Evolutionary conservation across 352 stramenopile genomes (phyloP).

Genomic region (Phytophthora tentaculata): DNA sequence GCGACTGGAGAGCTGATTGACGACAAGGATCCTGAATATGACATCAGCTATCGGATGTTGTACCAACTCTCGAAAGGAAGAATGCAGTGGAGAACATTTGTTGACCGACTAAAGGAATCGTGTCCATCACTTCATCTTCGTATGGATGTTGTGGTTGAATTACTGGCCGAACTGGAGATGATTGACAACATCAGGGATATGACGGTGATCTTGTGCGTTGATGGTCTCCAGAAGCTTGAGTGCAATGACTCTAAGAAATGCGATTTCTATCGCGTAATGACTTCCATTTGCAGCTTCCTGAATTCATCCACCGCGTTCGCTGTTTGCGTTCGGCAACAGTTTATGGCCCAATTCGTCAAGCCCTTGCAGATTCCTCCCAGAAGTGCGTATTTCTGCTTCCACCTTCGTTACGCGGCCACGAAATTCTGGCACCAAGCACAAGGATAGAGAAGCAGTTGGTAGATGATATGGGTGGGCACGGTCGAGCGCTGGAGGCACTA

Average conservation of each 20-base stretch:
- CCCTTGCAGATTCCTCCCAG: too few species aligned
- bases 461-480: too few species aligned
- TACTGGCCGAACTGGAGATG: conserved; percentile 5
- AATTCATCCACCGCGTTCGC: conserved; percentile 3
- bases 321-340: not conserved
- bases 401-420: too few species aligned
- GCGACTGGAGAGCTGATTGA: not conserved
- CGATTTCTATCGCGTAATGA: conserved; percentile 12
- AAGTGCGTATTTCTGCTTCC: too few species aligned
- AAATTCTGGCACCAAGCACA: too few species aligned
- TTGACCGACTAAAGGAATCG: not conserved
- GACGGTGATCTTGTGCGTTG: conserved; percentile 41
- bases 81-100: not conserved
- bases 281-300: conserved; percentile 2
- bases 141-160: conserved; percentile 6
- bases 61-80: conserved; percentile 28
- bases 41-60: conserved; percentile 35
- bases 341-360: too few species aligned
- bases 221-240: conserved; percentile 28
- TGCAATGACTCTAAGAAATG: conserved; percentile 14
- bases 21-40: not conserved
- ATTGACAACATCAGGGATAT: conserved; percentile 32
- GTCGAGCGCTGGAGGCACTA: too few species aligned
- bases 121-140: not conserved
- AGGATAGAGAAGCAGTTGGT: too few species aligned